These are phyloP conservation scores for Neopestalotiopsis sp. DNA, from an alignment of 2,329 filamentous ascomycete genomes.

Conservation along the genomic window DNA sequence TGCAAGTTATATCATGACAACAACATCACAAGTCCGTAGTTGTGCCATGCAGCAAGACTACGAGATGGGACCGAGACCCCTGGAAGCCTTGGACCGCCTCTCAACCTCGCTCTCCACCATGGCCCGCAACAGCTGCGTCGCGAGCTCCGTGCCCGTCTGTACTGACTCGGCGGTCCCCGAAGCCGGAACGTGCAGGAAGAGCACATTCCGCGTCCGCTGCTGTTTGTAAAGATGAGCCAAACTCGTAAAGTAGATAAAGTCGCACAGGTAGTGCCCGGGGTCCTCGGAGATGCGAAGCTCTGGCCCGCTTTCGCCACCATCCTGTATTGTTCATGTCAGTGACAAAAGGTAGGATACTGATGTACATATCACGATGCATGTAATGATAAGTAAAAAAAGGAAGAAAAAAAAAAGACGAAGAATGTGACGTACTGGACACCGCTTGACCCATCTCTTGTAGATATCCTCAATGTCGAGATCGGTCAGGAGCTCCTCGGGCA, in stretches of 20 bases:
- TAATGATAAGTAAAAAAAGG: neutral
- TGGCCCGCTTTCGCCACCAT: slow-evolving; percentile 32
- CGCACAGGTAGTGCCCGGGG: slow-evolving; percentile 75
- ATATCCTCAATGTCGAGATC: slow-evolving; percentile 64
- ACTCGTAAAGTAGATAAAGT: slow-evolving; percentile 78
- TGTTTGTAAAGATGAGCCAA: slow-evolving; percentile 61
- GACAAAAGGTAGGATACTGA: no score
- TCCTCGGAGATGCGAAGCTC: slow-evolving; percentile 69
- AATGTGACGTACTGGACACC: slow-evolving; percentile 50
- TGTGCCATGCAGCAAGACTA: neutral
- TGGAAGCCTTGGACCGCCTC: neutral
- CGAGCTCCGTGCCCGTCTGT: slow-evolving; percentile 54
- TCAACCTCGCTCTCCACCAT: slow-evolving; percentile 51
- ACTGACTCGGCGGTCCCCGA: slow-evolving; percentile 56
- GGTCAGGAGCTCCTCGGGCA: slow-evolving; percentile 61
- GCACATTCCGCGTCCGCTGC: slow-evolving; percentile 53
- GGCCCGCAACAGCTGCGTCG: slow-evolving; percentile 59
- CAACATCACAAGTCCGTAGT: neutral
- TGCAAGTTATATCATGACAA: neutral
- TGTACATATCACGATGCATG: no score
- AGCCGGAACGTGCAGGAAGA: slow-evolving; percentile 77
- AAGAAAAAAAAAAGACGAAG: neutral
- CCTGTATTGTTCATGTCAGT: no score
- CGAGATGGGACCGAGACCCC: neutral
- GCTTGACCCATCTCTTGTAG: slow-evolving; percentile 57